phyloP scores from a whole-genome alignment of 192 early-diverging fungal genomes.

The Backusella mclennaniae region DNA sequence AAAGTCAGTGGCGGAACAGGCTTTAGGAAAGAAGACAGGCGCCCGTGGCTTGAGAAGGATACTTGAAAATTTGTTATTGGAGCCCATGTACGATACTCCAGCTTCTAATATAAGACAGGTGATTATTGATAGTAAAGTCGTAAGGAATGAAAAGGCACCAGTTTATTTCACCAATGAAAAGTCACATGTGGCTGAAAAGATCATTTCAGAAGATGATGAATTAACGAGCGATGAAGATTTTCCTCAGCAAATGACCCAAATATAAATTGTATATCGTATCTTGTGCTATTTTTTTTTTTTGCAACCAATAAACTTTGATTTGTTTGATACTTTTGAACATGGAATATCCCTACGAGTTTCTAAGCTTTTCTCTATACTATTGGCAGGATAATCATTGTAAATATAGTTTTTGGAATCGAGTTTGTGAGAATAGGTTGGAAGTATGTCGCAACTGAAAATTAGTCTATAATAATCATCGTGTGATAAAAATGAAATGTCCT shows the following conservation, averaged over 20 bases:
- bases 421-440: too few relatives aligned
- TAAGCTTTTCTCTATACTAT: too few relatives aligned
- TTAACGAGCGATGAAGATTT: neutral
- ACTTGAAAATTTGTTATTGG: conserved; percentile 64
- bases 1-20: conserved; percentile 67
- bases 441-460: too few relatives aligned
- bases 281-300: neutral
- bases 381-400: too few relatives aligned
- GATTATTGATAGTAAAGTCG: conserved; percentile 72
- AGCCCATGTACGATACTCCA: conserved; percentile 81
- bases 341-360: too few relatives aligned
- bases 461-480: too few relatives aligned
- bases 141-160: conserved; percentile 58
- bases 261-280: neutral
- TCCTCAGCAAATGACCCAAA: conserved; percentile 23
- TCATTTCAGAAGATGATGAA: conserved; percentile 19
- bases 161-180: conserved; percentile 57
- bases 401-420: too few relatives aligned
- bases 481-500: too few relatives aligned
- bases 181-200: conserved; percentile 16
- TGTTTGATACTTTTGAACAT: neutral
- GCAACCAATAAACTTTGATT: neutral
- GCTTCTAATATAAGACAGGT: conserved; percentile 70
- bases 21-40: conserved; percentile 81
- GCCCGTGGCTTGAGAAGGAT: conserved; percentile 85